Evolutionary conservation across 164 flowering plant genomes (phyloP), one percentile per base, ranked within the genome.

Genomic region (Sedum album): DNA sequence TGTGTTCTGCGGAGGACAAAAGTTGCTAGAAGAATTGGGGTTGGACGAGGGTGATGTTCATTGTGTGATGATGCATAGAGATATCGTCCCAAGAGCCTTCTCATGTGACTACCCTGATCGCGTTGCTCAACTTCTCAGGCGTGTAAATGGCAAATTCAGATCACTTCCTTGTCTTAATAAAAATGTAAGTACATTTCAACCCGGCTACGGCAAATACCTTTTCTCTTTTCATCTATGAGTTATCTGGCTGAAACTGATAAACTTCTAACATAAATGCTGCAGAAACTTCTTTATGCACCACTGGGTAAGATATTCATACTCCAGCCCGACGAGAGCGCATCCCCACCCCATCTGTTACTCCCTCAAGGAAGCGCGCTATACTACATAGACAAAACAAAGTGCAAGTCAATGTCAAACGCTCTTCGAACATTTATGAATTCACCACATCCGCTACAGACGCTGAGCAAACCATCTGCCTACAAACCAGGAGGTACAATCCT

Each of bases 11-110:
- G 89, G 90, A 23, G 98, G 95, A 26, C 78, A 77, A 1, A 82
- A 71, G 66, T 73, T 88, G 46, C 88, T 93, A 1, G 74, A 81
- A 1, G 69, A 82, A 60, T 67, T 91, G 69, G 91, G 95, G 1
- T 55, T 93, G 72, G 84, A 86, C 66, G 90, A 91, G 66, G 73
- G 65, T 67, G 79, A 82, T 44, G 76, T 91, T 44, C 87, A 82
- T 53, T 82, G 82, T 21, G 94, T 93, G 64, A 82, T 91, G 77
- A 85, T 93, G 97, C 98, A 93, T 64, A 74, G 96, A 73, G 98
- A 91, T 76, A 89, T 93, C 15, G 98, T 93, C 57, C 98, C 98
- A 9, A 81, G 97, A 75, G 96, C 98, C 53, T 91, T 93, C 87
- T 84, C 98, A 28, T 93, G 98, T 84, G 83, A 77, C 76, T 93